Conservation (phyloP, 352 stramenopile species). For the Phytopythium helicoides region DNA sequence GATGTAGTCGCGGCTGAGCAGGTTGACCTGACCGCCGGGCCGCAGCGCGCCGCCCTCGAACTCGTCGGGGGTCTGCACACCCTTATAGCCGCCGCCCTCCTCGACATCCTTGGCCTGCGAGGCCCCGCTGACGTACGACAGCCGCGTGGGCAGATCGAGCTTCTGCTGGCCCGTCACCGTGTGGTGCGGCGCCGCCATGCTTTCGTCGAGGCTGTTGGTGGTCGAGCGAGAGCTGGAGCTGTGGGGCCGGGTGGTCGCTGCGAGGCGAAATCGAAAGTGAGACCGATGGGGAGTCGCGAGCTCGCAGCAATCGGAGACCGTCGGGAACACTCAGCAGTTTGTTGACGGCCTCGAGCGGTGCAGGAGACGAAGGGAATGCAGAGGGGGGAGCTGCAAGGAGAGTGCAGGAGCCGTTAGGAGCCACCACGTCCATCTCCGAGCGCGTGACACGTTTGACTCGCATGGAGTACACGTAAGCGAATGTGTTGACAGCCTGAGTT, state of each 20-base stretch:
- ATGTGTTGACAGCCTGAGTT: too few species aligned
- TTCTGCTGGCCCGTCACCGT: slow-evolving; percentile 12
- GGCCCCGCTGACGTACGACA: slow-evolving; percentile 33
- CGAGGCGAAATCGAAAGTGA: too few species aligned
- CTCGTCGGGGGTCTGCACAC: slow-evolving; percentile 27
- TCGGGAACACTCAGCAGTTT: too few species aligned
- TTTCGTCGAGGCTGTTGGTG: too few species aligned
- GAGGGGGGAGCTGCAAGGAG: too few species aligned
- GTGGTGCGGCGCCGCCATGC: slow-evolving; percentile 2
- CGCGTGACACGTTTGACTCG: too few species aligned
- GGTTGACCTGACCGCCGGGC: slow-evolving; percentile 9
- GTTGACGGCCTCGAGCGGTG: too few species aligned
- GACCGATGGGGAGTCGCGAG: background rate
- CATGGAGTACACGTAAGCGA: too few species aligned
- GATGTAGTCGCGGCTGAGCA: slow-evolving; percentile 31
- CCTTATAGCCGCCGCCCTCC: slow-evolving; percentile 19
- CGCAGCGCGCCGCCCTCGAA: slow-evolving; percentile 21
- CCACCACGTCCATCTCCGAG: too few species aligned
- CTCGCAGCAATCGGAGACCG: background rate
- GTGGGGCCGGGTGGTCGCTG: background rate
- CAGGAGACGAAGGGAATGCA: too few species aligned
- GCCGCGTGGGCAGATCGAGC: slow-evolving; percentile 19
- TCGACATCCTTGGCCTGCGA: slow-evolving; percentile 20
- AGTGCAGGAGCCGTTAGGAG: too few species aligned
- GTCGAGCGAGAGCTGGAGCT: background rate